These are phyloP conservation scores for Salix viminalis DNA, from an alignment of 345 rosid genomes.

Conservation along the genomic window DNA sequence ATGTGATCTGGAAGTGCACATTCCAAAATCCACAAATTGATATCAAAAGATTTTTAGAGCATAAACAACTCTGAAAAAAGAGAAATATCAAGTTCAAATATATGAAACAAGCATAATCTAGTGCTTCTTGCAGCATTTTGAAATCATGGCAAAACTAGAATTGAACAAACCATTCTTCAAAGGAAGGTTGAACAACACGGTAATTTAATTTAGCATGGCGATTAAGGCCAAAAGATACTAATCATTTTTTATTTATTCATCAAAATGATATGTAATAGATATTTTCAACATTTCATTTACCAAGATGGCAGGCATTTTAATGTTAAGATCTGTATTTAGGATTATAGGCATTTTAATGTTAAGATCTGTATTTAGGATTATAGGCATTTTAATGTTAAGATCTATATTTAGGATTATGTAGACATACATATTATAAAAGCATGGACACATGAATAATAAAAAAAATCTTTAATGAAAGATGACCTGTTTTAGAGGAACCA, in stretches of 20 bases:
- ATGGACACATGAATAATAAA: background rate
- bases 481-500: slow-evolving; percentile 74
- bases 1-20: background rate
- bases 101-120: background rate
- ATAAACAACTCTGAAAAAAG: background rate
- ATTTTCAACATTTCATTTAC: background rate
- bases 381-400: no score
- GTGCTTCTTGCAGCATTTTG: background rate
- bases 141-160: background rate
- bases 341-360: no score
- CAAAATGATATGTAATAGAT: background rate
- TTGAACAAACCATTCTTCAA: background rate
- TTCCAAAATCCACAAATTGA: background rate
- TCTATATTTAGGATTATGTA: no score
- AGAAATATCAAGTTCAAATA: background rate
- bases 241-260: background rate
- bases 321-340: no score
- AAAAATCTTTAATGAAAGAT: background rate
- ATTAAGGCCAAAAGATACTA: background rate
- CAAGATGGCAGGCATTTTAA: no score
- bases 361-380: no score
- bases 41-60: background rate
- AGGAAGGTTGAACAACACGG: background rate
- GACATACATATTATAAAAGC: no score
- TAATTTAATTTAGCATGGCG: background rate